Evolutionary conservation across 495 filamentous ascomycete genomes (phyloP), one percentile per base, ranked within the genome.

Genomic region (Peziza echinospora): DNA sequence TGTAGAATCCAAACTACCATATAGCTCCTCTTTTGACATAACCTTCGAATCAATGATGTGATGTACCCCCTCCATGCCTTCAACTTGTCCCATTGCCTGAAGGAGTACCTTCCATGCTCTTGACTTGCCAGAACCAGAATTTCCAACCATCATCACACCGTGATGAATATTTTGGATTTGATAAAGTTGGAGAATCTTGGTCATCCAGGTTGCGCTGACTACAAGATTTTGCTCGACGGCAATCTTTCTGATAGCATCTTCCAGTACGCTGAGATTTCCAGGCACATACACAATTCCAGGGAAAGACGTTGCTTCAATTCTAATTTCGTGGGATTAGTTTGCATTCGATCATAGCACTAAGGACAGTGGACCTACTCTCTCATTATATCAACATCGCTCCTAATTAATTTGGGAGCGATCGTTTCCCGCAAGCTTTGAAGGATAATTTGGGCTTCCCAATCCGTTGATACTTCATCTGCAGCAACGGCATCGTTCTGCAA

Each of bases 141-240:
- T 80, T 39, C 89, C 89, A 5, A 99, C 89, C 89, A 96, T 94
- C 91, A 99, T 99, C 16, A 99, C 91, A 75, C 89, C 89, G 53
- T 99, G 89, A 55, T 99, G 89, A 39, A 96, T 89, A 44, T 71
- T 77, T 63, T 99, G 89, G 50, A 99, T 99, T 60, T 99, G 89
- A 61, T 85, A 93, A 5, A 99, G 72, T 56, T 99, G 89, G 5
- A 96, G 68, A 42, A 87, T 77, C 68, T 99, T 99, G 39, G 79
- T 83, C 71, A 93, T 85, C 91, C 91, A 99, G 49, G 76, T 77
- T 44, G 93, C 85, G 45, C 77, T 96, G 57, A 86, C 78, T 9
- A 93, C 79, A 21, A 85, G 71, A 54, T 93, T 76, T 50, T 78
- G 75, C 55, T 89, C 84, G 2, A 68, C 69, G 24, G 87, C 89